Evolutionary conservation across 192 early-diverging fungal genomes (phyloP).

Genomic region (Glomus cerebriforme): DNA sequence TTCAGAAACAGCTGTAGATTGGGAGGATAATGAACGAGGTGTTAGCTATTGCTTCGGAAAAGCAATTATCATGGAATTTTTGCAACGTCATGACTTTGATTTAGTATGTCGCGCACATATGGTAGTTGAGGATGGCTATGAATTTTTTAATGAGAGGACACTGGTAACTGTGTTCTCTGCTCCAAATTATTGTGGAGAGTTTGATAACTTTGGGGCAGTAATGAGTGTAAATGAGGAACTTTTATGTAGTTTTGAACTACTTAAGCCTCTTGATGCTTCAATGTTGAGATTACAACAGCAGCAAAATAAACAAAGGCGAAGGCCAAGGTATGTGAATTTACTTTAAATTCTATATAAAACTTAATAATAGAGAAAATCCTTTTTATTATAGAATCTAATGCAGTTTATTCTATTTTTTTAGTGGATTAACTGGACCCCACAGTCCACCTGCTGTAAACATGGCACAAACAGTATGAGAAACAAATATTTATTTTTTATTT

Average conservation of each 20-base stretch:
- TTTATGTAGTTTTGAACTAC: slow-evolving; percentile 88
- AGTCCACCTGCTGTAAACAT: no score
- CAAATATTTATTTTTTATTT: no score
- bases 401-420: no score
- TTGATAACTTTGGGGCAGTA: slow-evolving; percentile 87
- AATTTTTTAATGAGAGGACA: slow-evolving; percentile 89
- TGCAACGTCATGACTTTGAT: slow-evolving; percentile 86
- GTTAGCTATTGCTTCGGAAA: slow-evolving; percentile 93
- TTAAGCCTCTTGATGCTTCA: slow-evolving; percentile 57
- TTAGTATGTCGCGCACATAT: slow-evolving; percentile 92
- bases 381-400: no score
- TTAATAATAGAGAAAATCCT: no score
- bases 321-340: neutral
- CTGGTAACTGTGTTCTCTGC: slow-evolving; percentile 95
- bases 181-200: slow-evolving; percentile 98
- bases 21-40: slow-evolving; percentile 96
- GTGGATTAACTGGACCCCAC: no score
- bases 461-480: no score
- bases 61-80: slow-evolving; percentile 79
- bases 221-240: slow-evolving; percentile 92
- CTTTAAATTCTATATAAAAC: neutral
- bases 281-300: slow-evolving; percentile 5
- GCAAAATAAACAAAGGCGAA: slow-evolving; percentile 10
- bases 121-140: slow-evolving; percentile 98
- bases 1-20: slow-evolving; percentile 72